Evolutionary conservation across 2,329 filamentous ascomycete genomes (phyloP), one percentile per base, ranked within the genome.

Genomic region (Fusarium nematophilum): DNA sequence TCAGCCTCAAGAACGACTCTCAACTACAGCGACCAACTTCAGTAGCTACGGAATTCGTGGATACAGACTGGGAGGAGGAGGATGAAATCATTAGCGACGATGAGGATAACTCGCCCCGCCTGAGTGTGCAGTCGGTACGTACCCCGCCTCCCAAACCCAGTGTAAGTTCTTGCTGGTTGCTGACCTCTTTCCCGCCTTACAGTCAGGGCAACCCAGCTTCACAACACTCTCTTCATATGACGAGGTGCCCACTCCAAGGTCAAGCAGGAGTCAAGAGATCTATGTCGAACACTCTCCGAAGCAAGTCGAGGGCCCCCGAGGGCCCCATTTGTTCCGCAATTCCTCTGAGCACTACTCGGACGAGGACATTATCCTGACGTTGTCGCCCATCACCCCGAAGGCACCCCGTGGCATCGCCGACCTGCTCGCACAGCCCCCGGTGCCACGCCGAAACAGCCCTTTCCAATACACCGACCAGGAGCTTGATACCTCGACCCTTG

Each of bases 191-290:
- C n/a, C 10, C 18, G 40, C 27, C 72, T 59, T 66, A 67, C 70
- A 93, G 90, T 83, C 85, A 59, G 84, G 83, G 67, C 85, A 90
- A 69, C 86, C 86, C 56, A 96, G 92, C 79, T 87, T 93, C 71
- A 94, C 92, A 3, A 96, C 93, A 3, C 81, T 95, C 30, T 96
- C 93, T 6, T 94, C 92, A 2, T 93, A 90, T 69, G 92, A 96
- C 70, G 93, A 96, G 72, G 83, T 88, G 4, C 86, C 86, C 25
- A 97, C 93, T 21, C 93, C 93, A 14, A 84, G 86, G 59, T 90
- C 90, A 38, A 84, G 79, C 67, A 82, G 82, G 64, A 81, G 85
- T 62, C 83, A 86, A 57, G 82, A 82, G 59, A 80, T 81, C 23
- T 91, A 86, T 44, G 83, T 89, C 62, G 83, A 87, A 37, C 78